These are phyloP conservation scores for Fusarium liriodendri DNA, from an alignment of 2,329 filamentous ascomycete genomes.

Conservation along the genomic window DNA sequence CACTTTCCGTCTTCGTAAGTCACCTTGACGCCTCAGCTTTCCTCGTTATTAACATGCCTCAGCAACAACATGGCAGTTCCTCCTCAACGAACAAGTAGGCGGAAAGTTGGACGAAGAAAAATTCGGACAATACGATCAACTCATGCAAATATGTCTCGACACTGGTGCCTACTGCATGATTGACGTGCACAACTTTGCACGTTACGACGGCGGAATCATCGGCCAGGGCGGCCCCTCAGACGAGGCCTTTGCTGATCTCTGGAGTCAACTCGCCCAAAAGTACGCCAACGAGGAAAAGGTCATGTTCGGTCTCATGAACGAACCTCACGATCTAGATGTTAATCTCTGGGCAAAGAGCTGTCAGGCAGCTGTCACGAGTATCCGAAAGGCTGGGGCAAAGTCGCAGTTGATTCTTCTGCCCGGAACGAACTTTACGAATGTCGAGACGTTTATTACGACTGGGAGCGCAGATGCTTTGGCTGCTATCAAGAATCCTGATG, in stretches of 20 bases:
- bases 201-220: constrained; percentile 71
- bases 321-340: constrained; percentile 71
- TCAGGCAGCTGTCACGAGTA: constrained; percentile 73
- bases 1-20: constrained; percentile 63
- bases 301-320: constrained; percentile 77
- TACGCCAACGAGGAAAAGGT: constrained; percentile 65
- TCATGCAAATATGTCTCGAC: constrained; percentile 66
- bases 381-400: constrained; percentile 73
- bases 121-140: constrained; percentile 62
- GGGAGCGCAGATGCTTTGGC: constrained; percentile 64
- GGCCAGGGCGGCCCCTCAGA: constrained; percentile 74
- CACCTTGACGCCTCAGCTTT: no score
- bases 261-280: constrained; percentile 67
- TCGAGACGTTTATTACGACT: constrained; percentile 58
- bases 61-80: constrained; percentile 66
- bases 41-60: background rate
- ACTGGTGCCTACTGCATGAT: constrained; percentile 70
- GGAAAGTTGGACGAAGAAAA: constrained; percentile 61
- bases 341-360: constrained; percentile 68
- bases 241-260: constrained; percentile 67
- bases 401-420: constrained; percentile 70
- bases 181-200: constrained; percentile 69
- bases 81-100: constrained; percentile 64
- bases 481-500: constrained; percentile 68
- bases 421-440: constrained; percentile 69